Conservation (phyloP, 306 rosid genomes). For the Fragaria nilgerrensis region DNA sequence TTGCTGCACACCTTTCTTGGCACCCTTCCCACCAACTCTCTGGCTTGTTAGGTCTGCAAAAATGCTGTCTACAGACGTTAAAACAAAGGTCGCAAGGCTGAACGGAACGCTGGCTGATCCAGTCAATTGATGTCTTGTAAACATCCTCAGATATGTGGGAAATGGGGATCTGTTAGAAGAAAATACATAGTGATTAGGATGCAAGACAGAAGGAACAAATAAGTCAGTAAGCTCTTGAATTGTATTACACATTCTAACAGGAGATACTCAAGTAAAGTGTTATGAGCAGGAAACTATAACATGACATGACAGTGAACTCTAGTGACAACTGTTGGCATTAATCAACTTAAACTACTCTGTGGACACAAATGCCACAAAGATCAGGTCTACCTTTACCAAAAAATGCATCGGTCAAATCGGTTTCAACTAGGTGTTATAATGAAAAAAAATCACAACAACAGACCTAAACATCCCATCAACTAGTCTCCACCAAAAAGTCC, state of each 20-base stretch:
- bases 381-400: neutral
- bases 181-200: constrained; percentile 14
- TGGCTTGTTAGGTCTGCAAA: constrained; percentile 67
- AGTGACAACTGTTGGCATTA: neutral
- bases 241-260: neutral
- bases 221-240: neutral
- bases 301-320: too few relatives aligned
- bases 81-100: constrained; percentile 57
- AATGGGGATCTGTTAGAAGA: constrained; percentile 61
- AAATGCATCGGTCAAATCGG: neutral
- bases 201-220: neutral
- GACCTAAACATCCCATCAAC: neutral
- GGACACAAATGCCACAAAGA: neutral
- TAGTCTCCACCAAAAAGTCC: neutral
- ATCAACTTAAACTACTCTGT: neutral
- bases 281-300: neutral
- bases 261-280: neutral
- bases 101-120: constrained; percentile 59
- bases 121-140: constrained; percentile 71
- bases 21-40: constrained; percentile 57
- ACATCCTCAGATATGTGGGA: constrained; percentile 69
- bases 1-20: constrained; percentile 64
- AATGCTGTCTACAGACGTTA: constrained; percentile 75
- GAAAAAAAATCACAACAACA: too few relatives aligned
- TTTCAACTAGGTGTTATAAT: neutral